Base-by-base conservation (phyloP, 1,284 basidiomycete species). In the Ganoderma multipileum region DNA sequence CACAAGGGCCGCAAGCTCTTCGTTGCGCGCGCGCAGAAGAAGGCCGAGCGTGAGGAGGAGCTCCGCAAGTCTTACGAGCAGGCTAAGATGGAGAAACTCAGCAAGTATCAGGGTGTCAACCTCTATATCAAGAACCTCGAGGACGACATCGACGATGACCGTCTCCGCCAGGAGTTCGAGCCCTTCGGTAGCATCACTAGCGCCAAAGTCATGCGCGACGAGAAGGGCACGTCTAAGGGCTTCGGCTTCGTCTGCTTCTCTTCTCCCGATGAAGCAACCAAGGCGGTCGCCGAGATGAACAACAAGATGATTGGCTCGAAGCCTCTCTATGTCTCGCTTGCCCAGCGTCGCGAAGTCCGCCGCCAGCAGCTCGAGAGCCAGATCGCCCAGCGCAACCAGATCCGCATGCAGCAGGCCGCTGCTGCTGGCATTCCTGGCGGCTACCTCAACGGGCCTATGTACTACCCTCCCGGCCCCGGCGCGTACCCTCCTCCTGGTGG, bases 211-310 rank as follows among this genome's bases (percentile, higher is more conserved):
- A 99, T 99, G 98, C 93, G 95, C 75, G 97, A 98, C 81, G 96
- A 98, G 76, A 95, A 95, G 84, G 91, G 88, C 71, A 89, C 86
- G 61, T 96, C 95, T 59, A 95, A 96, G 81, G 98, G 98, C 77
- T 99, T 99, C 79, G 98, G 98, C 76, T 99, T 99, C 81, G 98
- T 99, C 75, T 99, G 98, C 85, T 99, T 97, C 88, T 96, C 96
- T 57, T 93, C 96, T 69, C 97, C 98, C 65, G 98, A 99, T 76
- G 98, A 99, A 85, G 97, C 98, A 61, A 99, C 96, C 81, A 99
- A 99, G 87, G 98, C 98, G 71, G 97, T 99, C 73, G 95, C 96
- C 66, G 98, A 99, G 86, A 98, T 99, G 97, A 99, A 99, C 89
- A 98, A 98, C 89, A 99, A 99, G 88, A 99, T 99, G 94, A 95